Conservation (phyloP, 2,329 filamentous ascomycete species). For the Fusarium sp. region DNA sequence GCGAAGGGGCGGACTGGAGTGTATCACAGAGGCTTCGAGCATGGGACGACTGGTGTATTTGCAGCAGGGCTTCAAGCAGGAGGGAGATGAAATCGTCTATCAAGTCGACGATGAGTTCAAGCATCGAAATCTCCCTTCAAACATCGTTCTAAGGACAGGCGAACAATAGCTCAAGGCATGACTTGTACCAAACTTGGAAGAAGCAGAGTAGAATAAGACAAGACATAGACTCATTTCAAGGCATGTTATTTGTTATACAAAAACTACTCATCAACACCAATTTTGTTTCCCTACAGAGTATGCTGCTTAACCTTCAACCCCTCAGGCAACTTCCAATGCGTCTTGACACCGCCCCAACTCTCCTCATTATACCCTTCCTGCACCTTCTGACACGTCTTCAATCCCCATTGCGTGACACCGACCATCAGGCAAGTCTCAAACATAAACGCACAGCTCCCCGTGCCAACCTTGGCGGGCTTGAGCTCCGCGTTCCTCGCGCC, state of each 20-base stretch:
- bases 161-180: conserved; percentile 6
- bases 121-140: conserved; percentile 52
- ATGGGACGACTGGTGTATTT: conserved; percentile 61
- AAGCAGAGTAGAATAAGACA: background rate
- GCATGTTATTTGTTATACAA: background rate
- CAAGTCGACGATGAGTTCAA: conserved; percentile 57
- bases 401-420: conserved; percentile 77
- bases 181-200: too few relatives aligned
- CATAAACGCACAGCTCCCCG: conserved; percentile 74
- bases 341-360: conserved; percentile 78
- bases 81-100: conserved; percentile 56
- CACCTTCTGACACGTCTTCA: conserved; percentile 67
- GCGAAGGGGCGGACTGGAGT: conserved; percentile 55
- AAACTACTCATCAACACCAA: background rate
- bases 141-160: conserved; percentile 60
- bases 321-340: conserved; percentile 66
- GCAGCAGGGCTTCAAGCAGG: conserved; percentile 58
- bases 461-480: conserved; percentile 67
- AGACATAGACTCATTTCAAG: background rate
- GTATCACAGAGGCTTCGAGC: conserved; percentile 58
- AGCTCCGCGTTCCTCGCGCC: conserved; percentile 66
- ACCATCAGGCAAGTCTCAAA: conserved; percentile 77
- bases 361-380: conserved; percentile 80
- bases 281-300: conserved; percentile 22
- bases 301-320: conserved; percentile 47